Conservation (phyloP, 495 filamentous ascomycete species). For the Geoglossum glabrum region DNA sequence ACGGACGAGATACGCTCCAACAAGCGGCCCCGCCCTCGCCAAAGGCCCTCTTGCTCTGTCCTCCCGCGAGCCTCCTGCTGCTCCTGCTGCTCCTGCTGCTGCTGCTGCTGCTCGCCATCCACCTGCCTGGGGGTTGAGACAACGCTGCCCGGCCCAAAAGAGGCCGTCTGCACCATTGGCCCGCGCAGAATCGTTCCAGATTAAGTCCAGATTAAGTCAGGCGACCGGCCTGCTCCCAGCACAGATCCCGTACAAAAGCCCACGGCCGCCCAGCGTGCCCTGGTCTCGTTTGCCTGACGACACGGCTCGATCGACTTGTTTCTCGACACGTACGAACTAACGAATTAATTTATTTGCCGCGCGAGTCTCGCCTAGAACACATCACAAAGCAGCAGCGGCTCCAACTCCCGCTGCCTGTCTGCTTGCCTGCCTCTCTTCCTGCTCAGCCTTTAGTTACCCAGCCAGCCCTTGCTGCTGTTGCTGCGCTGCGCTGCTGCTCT, state of each 20-base stretch:
- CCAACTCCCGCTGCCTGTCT: too few species aligned
- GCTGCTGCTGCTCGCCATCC: too few species aligned
- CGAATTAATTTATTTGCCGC: slow-evolving; percentile 3
- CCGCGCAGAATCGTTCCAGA: not conserved
- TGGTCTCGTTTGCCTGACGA: slow-evolving; percentile 2
- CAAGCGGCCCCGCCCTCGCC: too few species aligned
- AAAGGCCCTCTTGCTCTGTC: not conserved
- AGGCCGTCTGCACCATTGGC: not conserved
- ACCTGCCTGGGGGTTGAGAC: not conserved
- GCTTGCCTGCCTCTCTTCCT: not conserved
- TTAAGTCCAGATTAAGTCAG: not conserved
- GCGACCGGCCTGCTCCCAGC: not conserved
- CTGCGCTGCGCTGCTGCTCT: not conserved
- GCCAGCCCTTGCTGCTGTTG: not conserved
- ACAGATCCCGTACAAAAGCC: not conserved
- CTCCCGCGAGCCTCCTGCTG: not conserved
- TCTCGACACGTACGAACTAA: slow-evolving; percentile 1
- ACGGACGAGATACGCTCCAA: too few species aligned
- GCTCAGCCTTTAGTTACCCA: not conserved
- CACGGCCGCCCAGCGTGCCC: not conserved
- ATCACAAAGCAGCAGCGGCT: not conserved
- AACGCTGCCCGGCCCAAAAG: not conserved
- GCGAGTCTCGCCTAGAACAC: slow-evolving; percentile 2
- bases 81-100: too few species aligned
- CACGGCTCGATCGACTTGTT: not conserved